phyloP scores from a whole-genome alignment of 768 basidiomycete species.

The Pilatotrama ljubarskyi region DNA sequence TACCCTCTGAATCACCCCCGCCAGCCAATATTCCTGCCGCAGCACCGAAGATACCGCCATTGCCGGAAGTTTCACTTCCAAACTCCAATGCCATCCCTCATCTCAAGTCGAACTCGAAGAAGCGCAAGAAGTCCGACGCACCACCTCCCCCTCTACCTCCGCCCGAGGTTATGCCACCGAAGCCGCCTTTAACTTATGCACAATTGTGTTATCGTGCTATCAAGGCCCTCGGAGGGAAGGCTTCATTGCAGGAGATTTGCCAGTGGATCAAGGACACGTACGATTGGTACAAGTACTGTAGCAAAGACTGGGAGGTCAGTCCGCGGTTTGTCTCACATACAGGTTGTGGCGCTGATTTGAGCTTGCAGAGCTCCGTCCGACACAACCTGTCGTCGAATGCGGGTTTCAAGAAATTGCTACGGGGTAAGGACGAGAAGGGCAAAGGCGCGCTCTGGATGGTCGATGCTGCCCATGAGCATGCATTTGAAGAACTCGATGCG shows the following conservation, averaged over 20 bases:
- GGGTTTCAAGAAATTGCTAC: constrained; percentile 89
- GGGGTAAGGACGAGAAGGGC: constrained; percentile 80
- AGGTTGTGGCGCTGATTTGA: constrained; percentile 6
- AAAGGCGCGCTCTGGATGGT: constrained; percentile 95
- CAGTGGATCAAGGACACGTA: constrained; percentile 87
- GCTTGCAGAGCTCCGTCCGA: constrained; percentile 75
- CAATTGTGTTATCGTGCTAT: constrained; percentile 91
- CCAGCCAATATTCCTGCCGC: constrained; percentile 47
- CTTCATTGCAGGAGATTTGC: constrained; percentile 90
- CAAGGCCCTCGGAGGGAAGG: constrained; percentile 76
- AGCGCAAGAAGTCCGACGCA: constrained; percentile 65
- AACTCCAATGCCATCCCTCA: constrained; percentile 52
- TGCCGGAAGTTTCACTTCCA: constrained; percentile 54
- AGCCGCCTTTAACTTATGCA: constrained; percentile 89
- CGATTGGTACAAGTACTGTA: constrained; percentile 88
- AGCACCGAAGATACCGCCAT: constrained; percentile 47
- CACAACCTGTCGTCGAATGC: constrained; percentile 93
- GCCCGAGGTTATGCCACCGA: constrained; percentile 81
- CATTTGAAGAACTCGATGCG: constrained; percentile 69
- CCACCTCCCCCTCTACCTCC: constrained; percentile 43
- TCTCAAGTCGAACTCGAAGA: constrained; percentile 52
- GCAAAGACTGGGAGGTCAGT: constrained; percentile 90
- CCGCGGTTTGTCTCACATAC: neutral
- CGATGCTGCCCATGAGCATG: constrained; percentile 69
- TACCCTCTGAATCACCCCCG: constrained; percentile 74